Evolutionary conservation across 2,329 filamentous ascomycete genomes (phyloP).

Genomic region (Nigrospora oryzae): DNA sequence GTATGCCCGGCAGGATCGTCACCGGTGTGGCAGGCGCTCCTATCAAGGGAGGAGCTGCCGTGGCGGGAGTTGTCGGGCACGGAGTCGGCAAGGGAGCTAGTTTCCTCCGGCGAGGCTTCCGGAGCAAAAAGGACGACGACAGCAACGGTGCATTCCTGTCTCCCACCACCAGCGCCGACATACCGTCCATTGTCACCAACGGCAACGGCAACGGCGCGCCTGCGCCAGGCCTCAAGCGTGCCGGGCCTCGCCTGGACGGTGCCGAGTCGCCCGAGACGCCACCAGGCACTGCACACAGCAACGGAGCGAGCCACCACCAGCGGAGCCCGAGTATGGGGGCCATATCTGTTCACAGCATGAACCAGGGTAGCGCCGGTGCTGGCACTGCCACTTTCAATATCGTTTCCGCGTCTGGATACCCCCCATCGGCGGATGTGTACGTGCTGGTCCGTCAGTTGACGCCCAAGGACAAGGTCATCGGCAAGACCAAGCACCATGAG

Average conservation of each 20-base stretch:
- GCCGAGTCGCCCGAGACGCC: conserved; percentile 18
- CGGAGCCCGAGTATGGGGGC: conserved; percentile 53
- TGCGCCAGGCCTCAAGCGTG: conserved; percentile 30
- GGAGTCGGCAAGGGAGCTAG: conserved; percentile 84
- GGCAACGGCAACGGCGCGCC: conserved; percentile 25
- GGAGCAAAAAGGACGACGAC: conserved; percentile 58
- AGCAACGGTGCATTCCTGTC: conserved; percentile 34
- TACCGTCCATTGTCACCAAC: conserved; percentile 34
- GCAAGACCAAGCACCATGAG: conserved; percentile 91
- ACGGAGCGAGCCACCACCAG: conserved; percentile 25
- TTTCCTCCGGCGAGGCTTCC: conserved; percentile 81
- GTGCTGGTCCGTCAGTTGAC: conserved; percentile 61
- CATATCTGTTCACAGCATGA: conserved; percentile 57
- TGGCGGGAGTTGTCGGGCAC: conserved; percentile 62
- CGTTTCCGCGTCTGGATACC: conserved; percentile 70
- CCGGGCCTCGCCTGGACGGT: conserved; percentile 26
- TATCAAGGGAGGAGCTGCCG: conserved; percentile 84
- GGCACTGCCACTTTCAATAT: conserved; percentile 78
- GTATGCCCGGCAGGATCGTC: conserved; percentile 78
- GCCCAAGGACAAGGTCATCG: conserved; percentile 67
- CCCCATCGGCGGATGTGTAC: conserved; percentile 69
- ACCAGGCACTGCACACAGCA: conserved; percentile 24
- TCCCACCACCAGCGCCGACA: conserved; percentile 26
- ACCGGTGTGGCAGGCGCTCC: conserved; percentile 74
- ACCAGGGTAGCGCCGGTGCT: conserved; percentile 50